phyloP scores from a whole-genome alignment of 73 alveolate species.

The Tetrahymena borealis region DNA sequence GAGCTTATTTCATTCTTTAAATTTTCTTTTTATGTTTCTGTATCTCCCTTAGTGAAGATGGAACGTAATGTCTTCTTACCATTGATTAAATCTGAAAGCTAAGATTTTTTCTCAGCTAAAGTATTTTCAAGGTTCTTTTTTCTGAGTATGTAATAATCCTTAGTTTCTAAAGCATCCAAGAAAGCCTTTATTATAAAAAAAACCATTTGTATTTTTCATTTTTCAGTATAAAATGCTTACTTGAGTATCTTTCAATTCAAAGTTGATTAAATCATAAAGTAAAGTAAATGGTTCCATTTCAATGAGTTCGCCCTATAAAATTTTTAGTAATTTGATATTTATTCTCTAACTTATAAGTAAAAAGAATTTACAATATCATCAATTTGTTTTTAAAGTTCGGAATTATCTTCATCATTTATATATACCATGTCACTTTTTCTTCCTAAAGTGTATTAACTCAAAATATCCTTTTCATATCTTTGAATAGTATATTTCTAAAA shows the following conservation, averaged over 20 bases:
- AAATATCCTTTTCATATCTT: not conserved
- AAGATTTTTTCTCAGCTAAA: not conserved
- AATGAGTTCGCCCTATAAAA: not conserved
- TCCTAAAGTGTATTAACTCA: not conserved
- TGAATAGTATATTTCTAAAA: not conserved
- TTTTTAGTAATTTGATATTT: too few relatives aligned
- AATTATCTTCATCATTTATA: not conserved
- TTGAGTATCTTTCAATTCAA: not conserved
- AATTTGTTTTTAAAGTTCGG: not conserved
- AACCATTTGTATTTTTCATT: not conserved
- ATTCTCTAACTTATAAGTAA: too few relatives aligned
- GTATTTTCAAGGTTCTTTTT: not conserved
- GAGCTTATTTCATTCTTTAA: not conserved
- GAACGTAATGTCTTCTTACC: not conserved
- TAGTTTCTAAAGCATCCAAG: not conserved
- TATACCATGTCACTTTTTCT: not conserved
- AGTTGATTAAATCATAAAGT: not conserved
- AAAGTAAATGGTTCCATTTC: not conserved
- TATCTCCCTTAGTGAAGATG: not conserved
- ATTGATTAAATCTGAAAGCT: not conserved
- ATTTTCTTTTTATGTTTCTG: not conserved
- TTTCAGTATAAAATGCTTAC: not conserved
- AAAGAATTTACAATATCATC: not conserved
- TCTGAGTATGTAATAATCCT: not conserved
- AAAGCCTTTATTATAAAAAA: not conserved